Base-by-base conservation (phyloP, 805 yeast species). In the Candida boidinii region DNA sequence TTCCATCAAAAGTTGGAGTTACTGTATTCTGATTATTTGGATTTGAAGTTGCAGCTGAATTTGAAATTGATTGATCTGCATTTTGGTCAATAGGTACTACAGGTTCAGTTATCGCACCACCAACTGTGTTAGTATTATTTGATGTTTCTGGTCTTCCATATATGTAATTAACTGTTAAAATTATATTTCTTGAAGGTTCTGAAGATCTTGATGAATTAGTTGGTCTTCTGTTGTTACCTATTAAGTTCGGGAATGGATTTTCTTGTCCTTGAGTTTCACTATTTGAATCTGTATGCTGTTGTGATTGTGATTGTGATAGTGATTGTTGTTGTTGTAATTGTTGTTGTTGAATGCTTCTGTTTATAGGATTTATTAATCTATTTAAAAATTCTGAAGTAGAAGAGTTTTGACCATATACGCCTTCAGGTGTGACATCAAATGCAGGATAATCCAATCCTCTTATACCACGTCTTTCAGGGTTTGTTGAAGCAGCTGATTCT, bases 101-200 rank as follows among this genome's bases (percentile, higher is more conserved):
- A n/a, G n/a, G n/a, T n/a, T n/a, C n/a, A n/a, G n/a, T n/a, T n/a
- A n/a, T n/a, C n/a, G n/a, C n/a, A n/a, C n/a, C n/a, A n/a, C n/a
- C n/a, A n/a, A n/a, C n/a, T n/a, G n/a, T n/a, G n/a, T n/a, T n/a
- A n/a, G n/a, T n/a, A n/a, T n/a, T n/a, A n/a, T n/a, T n/a, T n/a
- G n/a, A n/a, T n/a, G n/a, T n/a, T 16, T 29, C 31, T 9, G 39
- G 28, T 37, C 46, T 53, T 8, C 56, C 52, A 34, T 53, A 50
- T 6, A 58, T 51, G 41, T 64, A 64, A 35, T 60, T 62, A 2
- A 64, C 67, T 2, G 68, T 60, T 11, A 64, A 45, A 7, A 58
- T 48, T 41, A 62, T 62, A 42, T 61, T 62, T 36, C 66, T 44
- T 1, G 58, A 49, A 9, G 51, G 40, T 38, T 50, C 58, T 4